Evolutionary conservation across 1,284 basidiomycete species (phyloP).

Genomic region (Pseudozyma hubeiensis): DNA sequence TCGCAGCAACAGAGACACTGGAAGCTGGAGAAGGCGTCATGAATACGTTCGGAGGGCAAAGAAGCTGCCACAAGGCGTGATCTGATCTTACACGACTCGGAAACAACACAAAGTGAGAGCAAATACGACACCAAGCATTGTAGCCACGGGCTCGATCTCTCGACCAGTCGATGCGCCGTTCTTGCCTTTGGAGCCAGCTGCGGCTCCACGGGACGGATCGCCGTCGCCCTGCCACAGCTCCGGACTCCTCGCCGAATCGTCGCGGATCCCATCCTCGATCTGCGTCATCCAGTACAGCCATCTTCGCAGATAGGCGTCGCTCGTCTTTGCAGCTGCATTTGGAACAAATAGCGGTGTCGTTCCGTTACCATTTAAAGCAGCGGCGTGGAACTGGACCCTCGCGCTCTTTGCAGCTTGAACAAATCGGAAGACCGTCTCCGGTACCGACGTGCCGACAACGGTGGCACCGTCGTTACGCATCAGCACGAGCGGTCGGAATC

Average conservation of each 20-base stretch:
- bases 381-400: conserved; percentile 23
- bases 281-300: conserved; percentile 45
- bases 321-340: conserved; percentile 13
- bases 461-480: conserved; percentile 50
- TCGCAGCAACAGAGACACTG: too few species aligned
- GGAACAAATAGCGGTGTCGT: conserved; percentile 26
- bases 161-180: background rate
- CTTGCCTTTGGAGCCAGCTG: background rate
- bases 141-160: background rate
- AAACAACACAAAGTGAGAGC: background rate
- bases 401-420: conserved; percentile 42
- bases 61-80: too few species aligned
- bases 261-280: conserved; percentile 24
- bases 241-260: conserved; percentile 27
- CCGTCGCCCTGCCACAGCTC: conserved; percentile 31
- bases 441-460: conserved; percentile 26
- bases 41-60: too few species aligned
- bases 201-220: background rate
- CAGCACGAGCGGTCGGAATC: conserved; percentile 45
- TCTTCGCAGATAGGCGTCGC: conserved; percentile 34
- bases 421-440: conserved; percentile 39
- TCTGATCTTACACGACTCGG: too few species aligned
- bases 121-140: background rate
- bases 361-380: conserved; percentile 4
- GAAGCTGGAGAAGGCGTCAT: too few species aligned